Evolutionary conservation across 257 asterid species (phyloP), one percentile per base, ranked within the genome.

Genomic region (Misopates orontium): DNA sequence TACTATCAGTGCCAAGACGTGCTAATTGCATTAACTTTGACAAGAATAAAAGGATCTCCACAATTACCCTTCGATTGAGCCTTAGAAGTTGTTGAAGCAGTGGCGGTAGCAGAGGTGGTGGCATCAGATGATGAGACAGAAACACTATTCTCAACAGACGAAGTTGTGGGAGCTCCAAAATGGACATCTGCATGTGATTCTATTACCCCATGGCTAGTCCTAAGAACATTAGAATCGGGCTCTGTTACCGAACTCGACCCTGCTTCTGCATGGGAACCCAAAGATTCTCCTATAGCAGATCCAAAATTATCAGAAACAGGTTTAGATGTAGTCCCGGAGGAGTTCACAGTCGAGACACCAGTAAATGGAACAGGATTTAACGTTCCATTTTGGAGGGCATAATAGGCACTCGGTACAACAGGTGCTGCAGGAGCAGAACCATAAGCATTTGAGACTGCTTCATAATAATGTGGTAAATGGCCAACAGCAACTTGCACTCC

Each of bases 31-130:
- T 24, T 24, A 52, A 65, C 50, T 58, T 28, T 51, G 32, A 32
- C 40, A 41, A 31, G 20, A 67, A 62, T 7, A 28, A 2, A 5
- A 54, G 40, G 57, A 60, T 48, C 64, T 32, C 32, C 36, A 67
- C 18, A 47, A 47, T 77, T 74, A 93, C 98, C 95, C 74, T 87
- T 93, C 39, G 95, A 10, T 60, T 82, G 95, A 69, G 64, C 71
- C 77, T 87, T 89, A 21, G 88, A 63, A 42, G 84, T 49, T 47
- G 90, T 72, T 39, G 87, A 74, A 50, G 85, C 71, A 21, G 68
- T 82, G 56, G 77, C 15, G 11, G 69, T 22, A 42, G 57, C 14
- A 21, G 71, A 69, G 17, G 77, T 22, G 4, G 66, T 56, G 60
- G 73, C 51, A 24, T 69, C 78, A 55, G 86, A 75, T 45, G 89